Percentiles rank a stretch among this genome's conserved stretches.
phyloP scores from a whole-genome alignment of 1,284 basidiomycete species.

The Trametes hirsuta region DNA sequence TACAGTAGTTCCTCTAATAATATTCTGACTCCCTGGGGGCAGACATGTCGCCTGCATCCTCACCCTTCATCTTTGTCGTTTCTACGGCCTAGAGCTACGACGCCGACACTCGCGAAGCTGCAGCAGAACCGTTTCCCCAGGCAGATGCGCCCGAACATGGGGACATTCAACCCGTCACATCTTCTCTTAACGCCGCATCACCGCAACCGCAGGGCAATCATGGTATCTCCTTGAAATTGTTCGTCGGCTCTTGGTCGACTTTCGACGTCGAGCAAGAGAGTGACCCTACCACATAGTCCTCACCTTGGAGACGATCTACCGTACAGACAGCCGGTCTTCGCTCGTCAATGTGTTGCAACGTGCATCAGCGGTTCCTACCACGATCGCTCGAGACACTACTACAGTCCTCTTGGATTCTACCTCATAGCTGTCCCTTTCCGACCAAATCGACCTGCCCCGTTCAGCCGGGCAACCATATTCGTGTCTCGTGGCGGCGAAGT shows the following conservation, averaged over 20 bases:
- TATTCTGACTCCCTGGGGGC: not conserved
- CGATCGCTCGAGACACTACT: not conserved
- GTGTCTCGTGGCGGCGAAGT: slow-evolving; percentile 85
- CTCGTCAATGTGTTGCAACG: slow-evolving; percentile 59
- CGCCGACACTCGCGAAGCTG: slow-evolving; percentile 20
- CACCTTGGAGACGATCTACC: slow-evolving; percentile 94
- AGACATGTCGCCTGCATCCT: slow-evolving; percentile 58
- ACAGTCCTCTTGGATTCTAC: slow-evolving; percentile 2
- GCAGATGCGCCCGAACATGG: slow-evolving; percentile 39
- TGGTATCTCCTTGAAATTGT: slow-evolving; percentile 72
- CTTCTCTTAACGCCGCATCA: slow-evolving; percentile 70
- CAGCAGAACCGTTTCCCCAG: slow-evolving; percentile 28
- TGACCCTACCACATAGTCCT: slow-evolving; percentile 72
- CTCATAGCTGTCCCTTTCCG: not conserved
- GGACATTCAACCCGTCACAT: slow-evolving; percentile 67
- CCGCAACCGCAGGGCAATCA: slow-evolving; percentile 52
- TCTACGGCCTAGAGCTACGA: not conserved
- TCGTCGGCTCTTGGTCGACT: slow-evolving; percentile 80
- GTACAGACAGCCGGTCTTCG: slow-evolving; percentile 66
- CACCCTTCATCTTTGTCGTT: slow-evolving; percentile 37
- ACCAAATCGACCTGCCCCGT: not conserved
- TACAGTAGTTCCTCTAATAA: not conserved
- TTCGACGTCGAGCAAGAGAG: slow-evolving; percentile 43
- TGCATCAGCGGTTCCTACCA: slow-evolving; percentile 31
- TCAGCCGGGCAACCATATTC: slow-evolving; percentile 30